Evolutionary conservation across 768 basidiomycete genomes (phyloP).

Genomic region (Grammothele lineata): DNA sequence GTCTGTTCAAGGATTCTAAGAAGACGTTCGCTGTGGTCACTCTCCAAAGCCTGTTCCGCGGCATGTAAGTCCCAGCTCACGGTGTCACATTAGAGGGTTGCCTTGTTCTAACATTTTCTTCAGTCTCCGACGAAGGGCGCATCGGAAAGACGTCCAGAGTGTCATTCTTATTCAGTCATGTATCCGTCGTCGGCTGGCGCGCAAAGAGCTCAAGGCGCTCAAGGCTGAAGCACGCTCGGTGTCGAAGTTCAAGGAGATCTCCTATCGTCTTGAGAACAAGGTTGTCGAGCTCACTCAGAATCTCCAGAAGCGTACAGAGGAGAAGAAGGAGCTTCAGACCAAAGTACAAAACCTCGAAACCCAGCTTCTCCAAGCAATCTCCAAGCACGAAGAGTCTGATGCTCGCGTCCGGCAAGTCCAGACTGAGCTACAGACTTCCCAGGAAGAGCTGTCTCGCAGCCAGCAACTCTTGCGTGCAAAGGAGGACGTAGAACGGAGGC

Average conservation of each 20-base stretch:
- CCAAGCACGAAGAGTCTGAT: constrained; percentile 86
- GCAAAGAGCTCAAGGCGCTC: constrained; percentile 78
- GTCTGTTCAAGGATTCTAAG: constrained; percentile 51
- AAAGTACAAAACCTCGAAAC: constrained; percentile 77
- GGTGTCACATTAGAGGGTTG: too few relatives aligned
- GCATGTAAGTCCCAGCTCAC: constrained; percentile 75
- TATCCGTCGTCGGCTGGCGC: constrained; percentile 82
- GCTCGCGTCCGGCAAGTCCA: constrained; percentile 69
- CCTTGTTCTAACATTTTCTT: constrained; percentile 2
- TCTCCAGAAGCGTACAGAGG: constrained; percentile 83
- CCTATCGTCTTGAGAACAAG: constrained; percentile 97
- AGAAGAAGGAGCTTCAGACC: constrained; percentile 84
- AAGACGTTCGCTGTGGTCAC: constrained; percentile 57
- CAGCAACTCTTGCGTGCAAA: constrained; percentile 75
- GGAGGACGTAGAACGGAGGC: constrained; percentile 69
- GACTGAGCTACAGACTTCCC: constrained; percentile 60
- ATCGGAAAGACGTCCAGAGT: constrained; percentile 57
- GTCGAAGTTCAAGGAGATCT: constrained; percentile 97
- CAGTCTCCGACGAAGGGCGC: constrained; percentile 52
- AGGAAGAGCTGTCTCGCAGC: constrained; percentile 65
- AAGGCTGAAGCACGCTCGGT: constrained; percentile 93
- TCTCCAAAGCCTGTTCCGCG: constrained; percentile 83
- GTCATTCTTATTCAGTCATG: constrained; percentile 90
- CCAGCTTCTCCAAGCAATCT: constrained; percentile 80
- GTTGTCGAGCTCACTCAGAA: constrained; percentile 97